A percentile compares a stretch with the other conserved stretches of the same genome.
phyloP scores from a whole-genome alignment of 2,329 filamentous ascomycete genomes.

The Xylariales sp. region DNA sequence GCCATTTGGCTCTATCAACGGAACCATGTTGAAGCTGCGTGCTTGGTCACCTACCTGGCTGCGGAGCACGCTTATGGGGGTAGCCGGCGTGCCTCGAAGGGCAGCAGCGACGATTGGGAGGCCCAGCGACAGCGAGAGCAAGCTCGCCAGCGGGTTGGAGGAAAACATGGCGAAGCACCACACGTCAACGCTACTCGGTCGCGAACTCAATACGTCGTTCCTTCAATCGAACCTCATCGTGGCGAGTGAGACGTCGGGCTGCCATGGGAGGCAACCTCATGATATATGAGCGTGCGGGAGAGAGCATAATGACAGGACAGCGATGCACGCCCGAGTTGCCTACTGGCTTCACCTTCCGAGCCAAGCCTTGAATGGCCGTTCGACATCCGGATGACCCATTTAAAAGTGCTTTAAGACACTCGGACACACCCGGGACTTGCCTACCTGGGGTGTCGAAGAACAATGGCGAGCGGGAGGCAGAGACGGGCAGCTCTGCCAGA shows the following conservation, averaged over 20 bases:
- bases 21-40: too few relatives aligned
- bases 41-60: too few relatives aligned
- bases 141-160: neutral
- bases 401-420: too few relatives aligned
- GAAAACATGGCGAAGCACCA: constrained; percentile 2
- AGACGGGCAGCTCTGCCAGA: too few relatives aligned
- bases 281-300: neutral
- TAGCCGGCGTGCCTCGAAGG: neutral
- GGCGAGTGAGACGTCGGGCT: neutral
- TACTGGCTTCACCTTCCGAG: constrained; percentile 1
- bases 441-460: too few relatives aligned
- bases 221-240: neutral
- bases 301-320: neutral
- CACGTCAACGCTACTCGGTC: neutral
- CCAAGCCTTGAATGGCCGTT: constrained; percentile 1
- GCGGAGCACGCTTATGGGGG: constrained; percentile 3
- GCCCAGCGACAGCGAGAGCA: constrained; percentile 4
- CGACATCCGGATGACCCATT: too few relatives aligned
- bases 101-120: too few relatives aligned
- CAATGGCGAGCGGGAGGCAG: too few relatives aligned
- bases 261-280: neutral
- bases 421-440: too few relatives aligned
- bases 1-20: too few relatives aligned
- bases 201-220: neutral
- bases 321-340: neutral